Evolutionary conservation across 768 basidiomycete species (phyloP).

Genomic region (Melanogaster broomeanus): DNA sequence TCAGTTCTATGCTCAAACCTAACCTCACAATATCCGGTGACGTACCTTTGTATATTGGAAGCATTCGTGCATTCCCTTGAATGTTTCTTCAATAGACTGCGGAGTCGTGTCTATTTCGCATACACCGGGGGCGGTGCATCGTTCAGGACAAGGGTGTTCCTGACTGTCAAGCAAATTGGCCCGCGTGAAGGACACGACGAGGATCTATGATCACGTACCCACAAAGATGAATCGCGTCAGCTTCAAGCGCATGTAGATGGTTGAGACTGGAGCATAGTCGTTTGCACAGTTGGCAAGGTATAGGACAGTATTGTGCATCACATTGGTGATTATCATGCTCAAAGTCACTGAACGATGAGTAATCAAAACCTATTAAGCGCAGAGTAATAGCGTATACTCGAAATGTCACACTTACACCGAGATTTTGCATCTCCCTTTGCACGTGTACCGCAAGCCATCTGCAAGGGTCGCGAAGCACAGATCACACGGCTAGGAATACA

Average conservation of each 20-base stretch:
- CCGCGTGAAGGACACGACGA: background rate
- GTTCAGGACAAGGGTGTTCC: slow-evolving; percentile 44
- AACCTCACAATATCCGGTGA: background rate
- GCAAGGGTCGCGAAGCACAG: slow-evolving; percentile 29
- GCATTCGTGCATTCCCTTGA: slow-evolving; percentile 57
- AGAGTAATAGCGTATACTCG: background rate
- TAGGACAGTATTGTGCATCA: slow-evolving; percentile 51
- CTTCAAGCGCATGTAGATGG: slow-evolving; percentile 54
- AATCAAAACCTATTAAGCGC: background rate
- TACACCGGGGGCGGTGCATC: slow-evolving; percentile 49
- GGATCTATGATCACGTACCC: slow-evolving; percentile 39
- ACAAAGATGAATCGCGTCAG: slow-evolving; percentile 51
- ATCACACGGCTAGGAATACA: slow-evolving; percentile 41
- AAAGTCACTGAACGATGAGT: slow-evolving; percentile 40
- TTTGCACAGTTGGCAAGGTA: slow-evolving; percentile 56
- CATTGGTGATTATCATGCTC: slow-evolving; percentile 51
- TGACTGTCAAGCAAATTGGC: slow-evolving; percentile 36
- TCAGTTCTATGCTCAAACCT: background rate
- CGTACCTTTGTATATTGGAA: slow-evolving; percentile 65
- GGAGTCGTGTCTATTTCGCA: slow-evolving; percentile 61
- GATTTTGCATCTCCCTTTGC: slow-evolving; percentile 43
- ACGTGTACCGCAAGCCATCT: slow-evolving; percentile 35
- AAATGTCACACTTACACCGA: slow-evolving; percentile 36
- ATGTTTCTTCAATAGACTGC: slow-evolving; percentile 59
- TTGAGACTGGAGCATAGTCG: slow-evolving; percentile 45